A percentile compares a stretch with the other conserved stretches of the same genome.
Conservation (phyloP, 345 rosid genomes). For the Lenwebbia sp. region DNA sequence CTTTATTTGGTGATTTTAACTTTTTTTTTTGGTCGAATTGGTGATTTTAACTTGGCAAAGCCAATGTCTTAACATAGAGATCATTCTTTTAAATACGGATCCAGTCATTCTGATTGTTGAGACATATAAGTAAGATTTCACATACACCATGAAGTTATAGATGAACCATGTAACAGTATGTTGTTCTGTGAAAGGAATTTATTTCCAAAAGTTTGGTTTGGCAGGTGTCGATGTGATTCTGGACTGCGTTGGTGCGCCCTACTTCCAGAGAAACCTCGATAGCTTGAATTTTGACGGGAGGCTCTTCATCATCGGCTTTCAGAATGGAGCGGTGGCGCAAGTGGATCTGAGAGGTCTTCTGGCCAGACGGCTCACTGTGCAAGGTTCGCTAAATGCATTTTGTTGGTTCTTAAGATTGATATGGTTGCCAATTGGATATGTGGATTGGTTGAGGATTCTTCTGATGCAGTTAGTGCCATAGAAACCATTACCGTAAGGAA, state of each 20-base stretch:
- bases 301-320: slow-evolving; percentile 61
- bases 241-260: slow-evolving; percentile 73
- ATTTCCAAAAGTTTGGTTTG: neutral
- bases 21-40: no score
- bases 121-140: no score
- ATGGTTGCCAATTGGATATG: neutral
- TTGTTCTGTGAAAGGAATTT: no score
- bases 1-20: no score
- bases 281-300: slow-evolving; percentile 77
- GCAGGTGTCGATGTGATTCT: slow-evolving; percentile 73
- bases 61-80: no score
- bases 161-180: no score
- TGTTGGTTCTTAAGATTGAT: neutral
- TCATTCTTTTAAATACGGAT: no score
- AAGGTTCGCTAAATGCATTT: slow-evolving; percentile 27
- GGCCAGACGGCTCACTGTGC: slow-evolving; percentile 79
- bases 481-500: neutral
- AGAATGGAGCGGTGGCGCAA: slow-evolving; percentile 57
- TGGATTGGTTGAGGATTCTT: neutral
- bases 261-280: slow-evolving; percentile 60
- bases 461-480: neutral
- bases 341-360: slow-evolving; percentile 39
- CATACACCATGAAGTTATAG: no score
- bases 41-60: no score
- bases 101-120: no score